Base-by-base conservation (phyloP, 2,329 filamentous ascomycete genomes). In the Sclerotinia trifoliorum region DNA sequence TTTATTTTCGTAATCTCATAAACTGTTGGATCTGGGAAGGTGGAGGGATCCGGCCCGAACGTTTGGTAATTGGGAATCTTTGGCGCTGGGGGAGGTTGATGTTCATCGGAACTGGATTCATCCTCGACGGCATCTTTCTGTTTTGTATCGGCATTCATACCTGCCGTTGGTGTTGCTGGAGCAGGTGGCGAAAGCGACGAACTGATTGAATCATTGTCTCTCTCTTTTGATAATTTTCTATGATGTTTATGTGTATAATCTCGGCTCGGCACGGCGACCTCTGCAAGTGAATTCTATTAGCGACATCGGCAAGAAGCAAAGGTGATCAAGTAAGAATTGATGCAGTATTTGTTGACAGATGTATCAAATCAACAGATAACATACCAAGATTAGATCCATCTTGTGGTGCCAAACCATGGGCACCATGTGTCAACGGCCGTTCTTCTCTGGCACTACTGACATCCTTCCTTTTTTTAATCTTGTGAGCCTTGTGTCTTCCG, bases 11-110 rank as follows among this genome's bases (percentile, higher is more conserved):
- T 89, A 71, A 99, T 97, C 77, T 99, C 91, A 81, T 99, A 99
- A 62, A 97, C 85, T 48, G 94, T 97, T 1, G 94, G 93, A 77
- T 99, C 95, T 26, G 87, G 87, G 75, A 94, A 97, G n/a, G 89
- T 93, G 35, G 93, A 91, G 0, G 94, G 94, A 76, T 98, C 93
- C 51, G 94, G 90, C 69, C 94, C 94, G 78, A 97, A 98, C 0
- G 93, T 94, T 79, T 96, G 92, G 69, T 94, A 90, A 58, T 76
- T 73, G 7, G 86, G 85, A 32, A 90, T 80, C 8, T 86, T 82
- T n/a, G 87, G 84, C 2, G 86, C 85, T 7, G 86, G 85, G 61
- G 82, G 81, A 19, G 84, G 85, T 76, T 86, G 87, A 78, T 86
- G 87, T 54, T 85, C 84, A 54, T 84, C 76, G 60, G 84, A 86